These are phyloP conservation scores for Gyromitra esculenta DNA, from an alignment of 2,329 filamentous ascomycete species.

Conservation along the genomic window DNA sequence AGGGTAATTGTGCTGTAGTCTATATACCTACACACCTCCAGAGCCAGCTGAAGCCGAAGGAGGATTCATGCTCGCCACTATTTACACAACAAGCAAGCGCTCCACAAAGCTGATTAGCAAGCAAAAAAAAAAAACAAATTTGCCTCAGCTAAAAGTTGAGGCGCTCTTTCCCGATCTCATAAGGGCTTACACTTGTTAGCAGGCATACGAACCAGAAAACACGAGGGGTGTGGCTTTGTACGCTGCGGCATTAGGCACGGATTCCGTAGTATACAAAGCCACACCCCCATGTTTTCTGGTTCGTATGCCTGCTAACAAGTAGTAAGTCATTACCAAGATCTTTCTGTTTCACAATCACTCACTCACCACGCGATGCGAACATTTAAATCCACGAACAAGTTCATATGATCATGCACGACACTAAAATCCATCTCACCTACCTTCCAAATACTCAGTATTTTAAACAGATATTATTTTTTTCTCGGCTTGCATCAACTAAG, in stretches of 20 bases:
- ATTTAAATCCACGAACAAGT: not conserved
- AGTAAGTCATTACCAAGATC: not conserved
- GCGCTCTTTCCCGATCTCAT: not conserved
- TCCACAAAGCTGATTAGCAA: not conserved
- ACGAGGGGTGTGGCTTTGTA: too few relatives aligned
- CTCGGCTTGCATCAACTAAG: not conserved
- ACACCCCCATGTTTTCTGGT: too few relatives aligned
- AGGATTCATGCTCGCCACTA: not conserved
- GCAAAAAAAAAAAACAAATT: not conserved
- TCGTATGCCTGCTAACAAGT: too few relatives aligned
- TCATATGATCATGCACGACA: not conserved
- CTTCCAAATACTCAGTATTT: conserved; percentile 11
- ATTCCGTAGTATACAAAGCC: too few relatives aligned
- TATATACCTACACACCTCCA: not conserved
- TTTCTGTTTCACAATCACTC: conserved; percentile 13
- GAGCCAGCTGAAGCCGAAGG: not conserved
- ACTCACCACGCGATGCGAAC: conserved; percentile 4
- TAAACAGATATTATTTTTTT: not conserved
- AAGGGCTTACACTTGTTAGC: not conserved
- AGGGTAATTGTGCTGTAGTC: not conserved
- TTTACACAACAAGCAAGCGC: not conserved
- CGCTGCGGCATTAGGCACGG: too few relatives aligned
- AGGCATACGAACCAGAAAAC: too few relatives aligned
- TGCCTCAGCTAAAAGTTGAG: not conserved
- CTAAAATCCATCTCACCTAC: not conserved